Base-by-base conservation (phyloP, 2,329 filamentous ascomycete genomes). In the Trichoderma sp. region DNA sequence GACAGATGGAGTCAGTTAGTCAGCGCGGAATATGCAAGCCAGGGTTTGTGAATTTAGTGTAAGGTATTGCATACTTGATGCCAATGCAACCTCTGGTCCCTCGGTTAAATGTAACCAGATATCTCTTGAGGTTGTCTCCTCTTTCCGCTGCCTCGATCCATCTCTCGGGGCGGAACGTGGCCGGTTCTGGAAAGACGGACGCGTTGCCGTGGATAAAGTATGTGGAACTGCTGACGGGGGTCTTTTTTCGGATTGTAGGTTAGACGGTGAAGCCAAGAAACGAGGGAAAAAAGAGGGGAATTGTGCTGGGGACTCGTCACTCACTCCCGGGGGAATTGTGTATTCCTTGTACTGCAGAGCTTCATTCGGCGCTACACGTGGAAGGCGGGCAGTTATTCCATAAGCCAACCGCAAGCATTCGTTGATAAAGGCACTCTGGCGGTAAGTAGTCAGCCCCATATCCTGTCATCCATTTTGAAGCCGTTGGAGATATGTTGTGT, bases 321-420 rank as follows among this genome's bases (percentile, higher is more conserved):
- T 59, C 77, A 80, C 79, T 3, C 77, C 76, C 5, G 79, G 75
- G 1, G 80, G 79, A 63, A 81, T 81, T 3, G 71, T 72, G 75
- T 76, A 79, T 65, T 80, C 74, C 15, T 77, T 76, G 72, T 80
- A 81, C 23, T 74, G 71, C 20, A 81, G 76, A 11, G 74, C 63
- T 30, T 78, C 74, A 23, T 75, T 70, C 2, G 77, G 76, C 0
- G 77, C 76, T 13, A 80, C 77, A 4, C 80, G 76, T 15, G 78
- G 78, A 7, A 80, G 53, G 4, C 73, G 72, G 17, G 59, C 62
- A 11, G 71, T 63, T 12, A 73, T 50, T 36, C 73, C 73, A 57
- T 69, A 72, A 28, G 72, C 68, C 17, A 75, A 50, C 15, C 74
- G 72, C 34, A 75, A 23, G 32, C 50, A 63, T 62, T 75, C 74